Evolutionary conservation across 2,329 filamentous ascomycete genomes (phyloP).

Genomic region (Fusarium sp.): DNA sequence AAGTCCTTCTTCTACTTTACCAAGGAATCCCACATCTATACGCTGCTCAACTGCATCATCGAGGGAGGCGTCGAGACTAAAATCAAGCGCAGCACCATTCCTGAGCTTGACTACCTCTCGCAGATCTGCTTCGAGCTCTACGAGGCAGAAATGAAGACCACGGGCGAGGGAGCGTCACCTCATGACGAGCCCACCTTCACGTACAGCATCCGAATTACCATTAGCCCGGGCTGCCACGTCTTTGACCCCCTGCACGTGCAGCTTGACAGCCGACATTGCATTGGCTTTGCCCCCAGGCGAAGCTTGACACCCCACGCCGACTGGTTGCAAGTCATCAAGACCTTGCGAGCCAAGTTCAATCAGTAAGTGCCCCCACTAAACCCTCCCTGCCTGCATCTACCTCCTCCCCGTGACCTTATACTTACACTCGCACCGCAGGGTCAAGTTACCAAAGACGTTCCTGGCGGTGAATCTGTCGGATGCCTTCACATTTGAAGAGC

Average conservation of each 20-base stretch:
- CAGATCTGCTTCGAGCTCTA: conserved; percentile 99
- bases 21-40: conserved; percentile 99
- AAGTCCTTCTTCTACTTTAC: conserved; percentile 99
- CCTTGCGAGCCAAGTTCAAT: conserved; percentile 92
- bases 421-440: conserved; percentile 55
- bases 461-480: conserved; percentile 73
- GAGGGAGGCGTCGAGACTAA: conserved; percentile 98
- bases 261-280: conserved; percentile 95
- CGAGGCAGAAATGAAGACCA: conserved; percentile 83
- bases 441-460: conserved; percentile 75
- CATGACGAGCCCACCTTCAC: conserved; percentile 79
- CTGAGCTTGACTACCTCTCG: conserved; percentile 95
- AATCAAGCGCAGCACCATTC: conserved; percentile 93
- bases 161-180: conserved; percentile 50
- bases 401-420: conserved; percentile 22
- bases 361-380: conserved; percentile 69
- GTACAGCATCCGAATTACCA: conserved; percentile 96
- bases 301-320: conserved; percentile 92
- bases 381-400: neutral
- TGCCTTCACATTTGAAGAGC: conserved; percentile 69
- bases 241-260: conserved; percentile 97
- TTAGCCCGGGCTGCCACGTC: conserved; percentile 95
- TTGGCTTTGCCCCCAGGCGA: conserved; percentile 90
- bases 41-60: conserved; percentile 95
- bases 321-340: conserved; percentile 98